These are phyloP conservation scores for Friedmanniomyces endolithicus DNA, from an alignment of 495 filamentous ascomycete genomes.

Conservation along the genomic window DNA sequence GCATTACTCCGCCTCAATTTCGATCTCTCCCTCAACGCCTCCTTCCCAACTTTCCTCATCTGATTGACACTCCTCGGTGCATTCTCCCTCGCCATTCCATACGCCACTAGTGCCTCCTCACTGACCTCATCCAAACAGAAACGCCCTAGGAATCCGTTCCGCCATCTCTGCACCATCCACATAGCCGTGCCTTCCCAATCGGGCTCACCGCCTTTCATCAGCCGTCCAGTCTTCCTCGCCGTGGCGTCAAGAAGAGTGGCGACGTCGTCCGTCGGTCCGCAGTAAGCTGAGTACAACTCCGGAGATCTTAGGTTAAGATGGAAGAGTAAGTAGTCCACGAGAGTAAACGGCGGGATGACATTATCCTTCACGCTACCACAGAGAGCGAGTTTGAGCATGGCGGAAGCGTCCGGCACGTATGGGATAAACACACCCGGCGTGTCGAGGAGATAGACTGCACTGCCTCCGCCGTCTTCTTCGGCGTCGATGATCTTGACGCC, in stretches of 20 bases:
- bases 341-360: slow-evolving; percentile 55
- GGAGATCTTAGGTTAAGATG: slow-evolving; percentile 53
- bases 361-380: slow-evolving; percentile 86
- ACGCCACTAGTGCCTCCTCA: slow-evolving; percentile 39
- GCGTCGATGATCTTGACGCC: slow-evolving; percentile 62
- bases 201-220: slow-evolving; percentile 60
- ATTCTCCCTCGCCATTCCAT: slow-evolving; percentile 12
- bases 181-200: slow-evolving; percentile 64
- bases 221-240: slow-evolving; percentile 59
- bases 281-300: slow-evolving; percentile 50
- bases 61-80: slow-evolving; percentile 23
- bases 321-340: slow-evolving; percentile 85
- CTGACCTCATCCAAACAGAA: slow-evolving; percentile 72
- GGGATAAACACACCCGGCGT: slow-evolving; percentile 87
- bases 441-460: slow-evolving; percentile 54
- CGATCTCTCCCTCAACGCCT: slow-evolving; percentile 12
- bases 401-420: slow-evolving; percentile 68
- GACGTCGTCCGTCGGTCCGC: slow-evolving; percentile 71
- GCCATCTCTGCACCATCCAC: slow-evolving; percentile 76
- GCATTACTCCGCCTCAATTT: background rate
- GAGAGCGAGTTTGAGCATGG: slow-evolving; percentile 85
- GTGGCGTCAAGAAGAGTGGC: slow-evolving; percentile 52
- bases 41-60: slow-evolving; percentile 27
- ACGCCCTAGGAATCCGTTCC: slow-evolving; percentile 58
- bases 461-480: slow-evolving; percentile 22